A percentile compares a stretch with the other conserved stretches of the same genome.
phyloP scores from a whole-genome alignment of 108 stramenopile genomes.

The Mediolabrus comicus region DNA sequence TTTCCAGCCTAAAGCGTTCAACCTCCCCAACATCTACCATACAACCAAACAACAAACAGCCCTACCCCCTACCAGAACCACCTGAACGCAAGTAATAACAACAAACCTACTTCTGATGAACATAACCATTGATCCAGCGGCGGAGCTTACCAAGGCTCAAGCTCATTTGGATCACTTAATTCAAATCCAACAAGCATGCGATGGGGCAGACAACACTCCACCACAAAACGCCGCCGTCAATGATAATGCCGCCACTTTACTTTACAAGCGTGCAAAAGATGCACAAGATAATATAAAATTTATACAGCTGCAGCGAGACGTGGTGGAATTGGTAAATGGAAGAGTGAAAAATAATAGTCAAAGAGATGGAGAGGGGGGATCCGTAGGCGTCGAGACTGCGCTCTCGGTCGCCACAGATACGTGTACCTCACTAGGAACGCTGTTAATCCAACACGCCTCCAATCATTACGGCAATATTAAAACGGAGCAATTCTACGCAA shows the following conservation, averaged over 20 bases:
- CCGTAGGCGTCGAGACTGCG: neutral
- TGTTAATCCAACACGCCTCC: constrained; percentile 11
- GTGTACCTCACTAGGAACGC: constrained; percentile 11
- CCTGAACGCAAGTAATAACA: neutral
- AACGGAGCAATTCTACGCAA: constrained; percentile 4
- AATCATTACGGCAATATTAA: neutral
- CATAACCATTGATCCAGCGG: neutral
- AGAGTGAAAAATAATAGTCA: neutral
- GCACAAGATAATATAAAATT: constrained; percentile 6
- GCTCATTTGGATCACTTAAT: neutral
- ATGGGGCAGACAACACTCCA: neutral
- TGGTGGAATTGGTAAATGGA: neutral
- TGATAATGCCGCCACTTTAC: neutral
- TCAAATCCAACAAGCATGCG: neutral
- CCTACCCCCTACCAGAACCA: neutral
- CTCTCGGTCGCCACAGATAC: constrained; percentile 5
- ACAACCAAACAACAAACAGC: neutral
- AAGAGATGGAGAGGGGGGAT: neutral
- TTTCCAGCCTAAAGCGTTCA: neutral
- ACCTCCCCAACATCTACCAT: neutral
- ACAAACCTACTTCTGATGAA: neutral
- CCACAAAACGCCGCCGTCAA: neutral
- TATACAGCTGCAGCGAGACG: constrained; percentile 8
- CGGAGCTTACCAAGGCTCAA: neutral
- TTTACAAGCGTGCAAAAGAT: constrained; percentile 13